Base-by-base conservation (phyloP, 1,284 basidiomycete species). In the Ceratobasidium sp. region DNA sequence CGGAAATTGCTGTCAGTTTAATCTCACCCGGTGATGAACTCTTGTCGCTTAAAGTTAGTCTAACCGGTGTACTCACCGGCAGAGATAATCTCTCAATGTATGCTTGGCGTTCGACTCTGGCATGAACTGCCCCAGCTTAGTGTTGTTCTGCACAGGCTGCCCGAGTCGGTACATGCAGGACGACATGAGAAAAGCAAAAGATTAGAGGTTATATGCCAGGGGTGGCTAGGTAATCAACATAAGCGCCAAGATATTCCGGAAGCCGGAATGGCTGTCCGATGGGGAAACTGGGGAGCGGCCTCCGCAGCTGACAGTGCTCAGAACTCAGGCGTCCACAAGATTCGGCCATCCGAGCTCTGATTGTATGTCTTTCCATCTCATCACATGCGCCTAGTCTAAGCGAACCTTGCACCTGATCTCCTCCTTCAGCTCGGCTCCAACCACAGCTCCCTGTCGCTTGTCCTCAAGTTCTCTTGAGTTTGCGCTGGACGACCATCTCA, bases 241-340 rank as follows among this genome's bases (percentile, higher is more conserved):
- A 70, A 70, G 67, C 67, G 67, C 67, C 67, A 54, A 49, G 8
- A 44, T 32, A 30, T 43, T 32, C 54, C 67, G 67, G 67, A 47
- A 58, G 57, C 52, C 23, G 67, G 14, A 61, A 23, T 13, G 21
- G 8, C 18, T 30, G 52, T 47, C 55, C 26, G 54, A 58, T 30
- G 67, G 67, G 54, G 67, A 70, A 70, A 70, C 54, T 41, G 54
- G 47, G 54, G 67, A 70, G 67, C 67, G 67, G 21, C 67, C n/a
- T 59, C 54, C 67, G 44, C 67, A 59, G 67, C 55, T 55, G 41
- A 54, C 41, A 66, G n/a, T 58, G 30, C 52, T 8, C 16, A 28
- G 67, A 32, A 58, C 35, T 26, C 21, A 11, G 50, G 32, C 41
- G 50, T 41, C 67, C 52, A 41, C 41, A 58, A 26, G 47, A 46